These are phyloP conservation scores for Eucalyptus marginata DNA, from an alignment of 345 rosid genomes.

Conservation along the genomic window DNA sequence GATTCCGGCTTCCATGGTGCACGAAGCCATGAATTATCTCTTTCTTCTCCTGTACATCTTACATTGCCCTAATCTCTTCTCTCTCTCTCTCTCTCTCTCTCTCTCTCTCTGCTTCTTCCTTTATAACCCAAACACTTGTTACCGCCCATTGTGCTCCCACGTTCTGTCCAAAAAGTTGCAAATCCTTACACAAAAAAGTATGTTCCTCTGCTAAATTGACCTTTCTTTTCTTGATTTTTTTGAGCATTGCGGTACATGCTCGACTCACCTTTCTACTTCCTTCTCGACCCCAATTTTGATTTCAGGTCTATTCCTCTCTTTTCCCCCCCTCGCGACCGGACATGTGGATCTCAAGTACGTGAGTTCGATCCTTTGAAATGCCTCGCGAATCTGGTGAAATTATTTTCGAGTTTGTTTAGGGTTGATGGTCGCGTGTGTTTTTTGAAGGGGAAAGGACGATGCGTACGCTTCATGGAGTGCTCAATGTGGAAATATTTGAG, in stretches of 20 bases:
- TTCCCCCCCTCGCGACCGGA: neutral
- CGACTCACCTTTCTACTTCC: neutral
- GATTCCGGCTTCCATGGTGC: constrained; percentile 4
- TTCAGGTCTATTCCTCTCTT: neutral
- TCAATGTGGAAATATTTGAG: constrained; percentile 30
- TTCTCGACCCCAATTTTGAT: neutral
- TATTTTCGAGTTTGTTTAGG: neutral
- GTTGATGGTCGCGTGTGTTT: neutral
- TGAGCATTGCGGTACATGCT: neutral
- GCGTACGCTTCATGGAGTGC: constrained; percentile 53
- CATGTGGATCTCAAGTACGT: neutral
- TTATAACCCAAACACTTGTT: neutral
- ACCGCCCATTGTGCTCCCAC: neutral
- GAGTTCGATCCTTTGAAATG: neutral
- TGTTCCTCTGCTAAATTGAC: neutral
- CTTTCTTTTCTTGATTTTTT: neutral
- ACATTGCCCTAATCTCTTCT: neutral
- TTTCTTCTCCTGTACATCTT: neutral
- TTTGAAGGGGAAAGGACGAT: constrained; percentile 1
- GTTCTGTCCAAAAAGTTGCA: neutral
- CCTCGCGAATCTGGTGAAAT: neutral
- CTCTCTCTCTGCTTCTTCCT: neutral
- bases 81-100: neutral
- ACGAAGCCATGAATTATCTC: neutral
- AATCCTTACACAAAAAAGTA: neutral